Conservation (phyloP, 2,329 filamentous ascomycete genomes). For the Aspergillaceae sp. region DNA sequence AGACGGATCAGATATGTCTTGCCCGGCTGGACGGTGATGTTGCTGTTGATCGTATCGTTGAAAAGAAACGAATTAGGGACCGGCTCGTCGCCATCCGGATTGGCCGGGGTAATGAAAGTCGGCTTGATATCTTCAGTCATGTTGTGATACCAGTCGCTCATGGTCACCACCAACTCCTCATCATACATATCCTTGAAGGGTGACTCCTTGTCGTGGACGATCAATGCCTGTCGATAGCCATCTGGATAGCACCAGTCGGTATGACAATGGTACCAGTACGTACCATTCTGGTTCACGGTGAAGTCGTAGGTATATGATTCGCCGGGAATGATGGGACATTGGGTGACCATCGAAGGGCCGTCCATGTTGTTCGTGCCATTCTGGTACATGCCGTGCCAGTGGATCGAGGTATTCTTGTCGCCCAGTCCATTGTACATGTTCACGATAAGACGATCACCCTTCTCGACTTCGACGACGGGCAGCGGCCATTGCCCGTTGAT, state of each 20-base stretch:
- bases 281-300: constrained; percentile 49
- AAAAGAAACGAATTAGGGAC: constrained; percentile 60
- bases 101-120: constrained; percentile 41
- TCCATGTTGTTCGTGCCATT: constrained; percentile 70
- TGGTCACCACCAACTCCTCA: constrained; percentile 55
- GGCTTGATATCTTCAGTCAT: not conserved
- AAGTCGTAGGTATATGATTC: constrained; percentile 60
- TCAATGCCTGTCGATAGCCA: constrained; percentile 57
- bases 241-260: constrained; percentile 58
- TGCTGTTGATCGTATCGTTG: constrained; percentile 59
- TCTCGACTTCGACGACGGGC: constrained; percentile 62
- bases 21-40: constrained; percentile 51
- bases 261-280: constrained; percentile 62
- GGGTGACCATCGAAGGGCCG: constrained; percentile 58
- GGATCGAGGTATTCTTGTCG: constrained; percentile 58
- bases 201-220: constrained; percentile 54
- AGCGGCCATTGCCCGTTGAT: constrained; percentile 70
- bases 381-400: constrained; percentile 72
- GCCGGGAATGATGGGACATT: constrained; percentile 58
- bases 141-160: constrained; percentile 65
- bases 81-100: constrained; percentile 51
- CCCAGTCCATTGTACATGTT: constrained; percentile 59
- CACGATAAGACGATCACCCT: constrained; percentile 63
- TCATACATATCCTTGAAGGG: constrained; percentile 46
- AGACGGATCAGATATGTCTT: constrained; percentile 64